Evolutionary conservation across 176 grass and related monocot genomes (phyloP), one percentile per base, ranked within the genome.

Genomic region (Musa acuminata): DNA sequence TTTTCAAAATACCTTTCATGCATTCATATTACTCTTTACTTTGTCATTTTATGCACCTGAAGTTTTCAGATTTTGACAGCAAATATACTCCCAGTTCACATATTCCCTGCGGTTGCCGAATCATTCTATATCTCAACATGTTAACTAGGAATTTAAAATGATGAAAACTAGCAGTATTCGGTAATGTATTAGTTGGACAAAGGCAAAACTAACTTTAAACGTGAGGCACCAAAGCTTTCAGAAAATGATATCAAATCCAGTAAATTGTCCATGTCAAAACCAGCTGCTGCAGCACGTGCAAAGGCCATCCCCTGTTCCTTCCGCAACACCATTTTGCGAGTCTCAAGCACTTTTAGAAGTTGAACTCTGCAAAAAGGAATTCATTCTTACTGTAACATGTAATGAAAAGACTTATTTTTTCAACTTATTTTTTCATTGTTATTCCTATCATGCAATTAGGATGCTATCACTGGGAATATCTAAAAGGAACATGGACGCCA

Each of bases 231-330:
- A 60, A 99, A 99, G 48, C 78, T 72, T 67, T 94, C 86, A 11
- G 91, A 83, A 20, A 99, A 99, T 5, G 88, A 80, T 59, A 94
- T 82, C 80, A 94, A 81, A 80, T 89, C 83, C 66, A 84, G 58
- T 74, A 99, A 53, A 78, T 81, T 91, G 51, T 99, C 95, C 71
- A 91, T 84, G 71, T 99, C 91, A 83, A 99, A 94, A 25, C 95
- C 95, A 84, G 95, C 95, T 8, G 90, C 95, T 48, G 91, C 84
- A 76, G 95, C 84, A 69, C 90, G 88, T 10, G 95, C 90, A 76
- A 99, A 99, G 69, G 95, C 95, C 95, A 99, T 99, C 77, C 88
- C 95, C 59, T 99, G 95, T 74, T 99, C 95, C 84, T 99, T 99
- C 74, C 84, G 80, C 62, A 99, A 78, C 43, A 94, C 91, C 75